phyloP scores from a whole-genome alignment of 2,329 filamentous ascomycete genomes.

The Dactylellina leptospora region DNA sequence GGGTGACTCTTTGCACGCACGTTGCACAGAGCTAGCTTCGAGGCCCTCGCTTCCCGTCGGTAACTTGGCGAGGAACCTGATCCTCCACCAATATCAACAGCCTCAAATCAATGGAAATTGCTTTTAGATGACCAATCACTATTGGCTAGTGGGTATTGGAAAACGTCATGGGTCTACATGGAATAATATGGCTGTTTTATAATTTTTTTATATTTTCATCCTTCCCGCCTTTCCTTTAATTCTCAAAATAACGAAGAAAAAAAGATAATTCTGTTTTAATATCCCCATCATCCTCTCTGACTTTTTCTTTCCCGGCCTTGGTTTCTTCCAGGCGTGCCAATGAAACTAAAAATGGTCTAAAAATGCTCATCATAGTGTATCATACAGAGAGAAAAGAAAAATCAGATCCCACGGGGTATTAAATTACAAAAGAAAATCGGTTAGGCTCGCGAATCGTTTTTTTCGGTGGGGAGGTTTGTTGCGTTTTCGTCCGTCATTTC shows the following conservation, averaged over 20 bases:
- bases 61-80: too few relatives aligned
- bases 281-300: constrained; percentile 51
- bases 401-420: constrained; percentile 53
- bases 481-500: too few relatives aligned
- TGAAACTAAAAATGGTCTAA: constrained; percentile 43
- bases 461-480: too few relatives aligned
- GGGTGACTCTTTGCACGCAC: too few relatives aligned
- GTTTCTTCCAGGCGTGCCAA: neutral
- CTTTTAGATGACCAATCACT: too few relatives aligned
- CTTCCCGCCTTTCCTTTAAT: constrained; percentile 48
- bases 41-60: too few relatives aligned
- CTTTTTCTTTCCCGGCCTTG: constrained; percentile 22
- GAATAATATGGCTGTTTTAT: neutral
- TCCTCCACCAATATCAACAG: too few relatives aligned
- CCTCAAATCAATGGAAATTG: too few relatives aligned
- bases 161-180: too few relatives aligned
- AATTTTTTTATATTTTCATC: constrained; percentile 12
- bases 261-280: constrained; percentile 12
- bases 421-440: constrained; percentile 12
- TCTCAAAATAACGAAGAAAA: constrained; percentile 27
- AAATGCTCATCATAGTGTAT: constrained; percentile 53
- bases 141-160: too few relatives aligned
- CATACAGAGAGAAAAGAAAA: constrained; percentile 52
- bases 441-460: neutral
- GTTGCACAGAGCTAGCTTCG: too few relatives aligned